phyloP scores from a whole-genome alignment of 23 red algal genomes.

The Gracilaria domingensis region DNA sequence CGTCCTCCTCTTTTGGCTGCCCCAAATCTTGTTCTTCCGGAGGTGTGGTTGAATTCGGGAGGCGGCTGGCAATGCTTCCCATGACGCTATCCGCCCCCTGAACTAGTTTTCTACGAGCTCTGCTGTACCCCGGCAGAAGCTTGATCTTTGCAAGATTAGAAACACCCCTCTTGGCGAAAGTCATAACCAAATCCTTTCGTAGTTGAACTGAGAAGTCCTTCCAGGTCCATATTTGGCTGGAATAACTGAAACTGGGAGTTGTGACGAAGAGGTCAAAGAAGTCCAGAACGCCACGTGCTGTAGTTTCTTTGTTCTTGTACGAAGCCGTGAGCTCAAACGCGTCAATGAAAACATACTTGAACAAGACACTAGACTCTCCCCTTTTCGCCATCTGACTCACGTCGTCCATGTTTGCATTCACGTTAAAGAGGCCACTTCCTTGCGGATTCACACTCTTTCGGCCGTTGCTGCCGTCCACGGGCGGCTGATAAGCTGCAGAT shows the following conservation, averaged over 20 bases:
- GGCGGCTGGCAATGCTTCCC: constrained; percentile 42
- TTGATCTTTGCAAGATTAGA: constrained; percentile 84
- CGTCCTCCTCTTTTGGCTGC: constrained; percentile 12
- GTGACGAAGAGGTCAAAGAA: constrained; percentile 79
- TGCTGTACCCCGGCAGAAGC: constrained; percentile 63
- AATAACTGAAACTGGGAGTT: constrained; percentile 84
- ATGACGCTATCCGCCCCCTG: constrained; percentile 51
- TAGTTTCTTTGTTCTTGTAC: constrained; percentile 82
- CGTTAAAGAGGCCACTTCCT: constrained; percentile 9
- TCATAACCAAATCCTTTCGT: constrained; percentile 68
- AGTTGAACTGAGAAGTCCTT: constrained; percentile 81
- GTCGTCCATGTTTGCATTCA: constrained; percentile 66
- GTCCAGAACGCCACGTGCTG: constrained; percentile 71
- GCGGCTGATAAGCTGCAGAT: not conserved
- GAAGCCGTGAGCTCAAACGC: constrained; percentile 87
- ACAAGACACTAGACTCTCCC: constrained; percentile 81
- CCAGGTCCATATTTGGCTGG: constrained; percentile 89
- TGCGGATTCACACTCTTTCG: constrained; percentile 1
- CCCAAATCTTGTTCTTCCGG: not conserved
- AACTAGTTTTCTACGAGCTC: constrained; percentile 32
- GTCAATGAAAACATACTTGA: constrained; percentile 97
- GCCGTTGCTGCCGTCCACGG: constrained; percentile 1
- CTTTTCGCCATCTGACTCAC: constrained; percentile 79
- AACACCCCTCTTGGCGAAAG: constrained; percentile 64
- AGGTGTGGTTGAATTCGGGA: constrained; percentile 25